Conservation (phyloP, 1,284 basidiomycete genomes). For the Marasmius sp. region DNA sequence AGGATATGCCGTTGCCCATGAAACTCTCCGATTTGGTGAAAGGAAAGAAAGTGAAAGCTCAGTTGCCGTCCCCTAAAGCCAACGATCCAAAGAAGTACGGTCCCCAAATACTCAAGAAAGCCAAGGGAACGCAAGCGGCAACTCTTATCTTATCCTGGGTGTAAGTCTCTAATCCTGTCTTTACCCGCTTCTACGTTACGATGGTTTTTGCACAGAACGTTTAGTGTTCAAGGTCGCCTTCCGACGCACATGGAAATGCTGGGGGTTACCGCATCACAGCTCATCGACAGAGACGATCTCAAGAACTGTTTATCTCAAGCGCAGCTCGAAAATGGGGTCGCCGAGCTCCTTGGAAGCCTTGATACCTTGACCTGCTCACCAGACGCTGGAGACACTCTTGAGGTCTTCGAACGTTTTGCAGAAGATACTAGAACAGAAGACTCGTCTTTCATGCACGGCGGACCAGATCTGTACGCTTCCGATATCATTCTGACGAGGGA, state of each 20-base stretch:
- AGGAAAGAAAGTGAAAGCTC: slow-evolving; percentile 7
- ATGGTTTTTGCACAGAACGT: slow-evolving; percentile 30
- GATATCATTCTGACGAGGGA: slow-evolving; percentile 21
- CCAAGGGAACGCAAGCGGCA: slow-evolving; percentile 59
- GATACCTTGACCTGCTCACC: not conserved
- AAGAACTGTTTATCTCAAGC: slow-evolving; percentile 5
- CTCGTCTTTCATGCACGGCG: slow-evolving; percentile 7
- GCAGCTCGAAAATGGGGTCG: slow-evolving; percentile 20
- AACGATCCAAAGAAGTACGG: not conserved
- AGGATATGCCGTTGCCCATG: slow-evolving; percentile 33
- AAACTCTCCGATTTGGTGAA: slow-evolving; percentile 31
- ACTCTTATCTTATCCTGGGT: slow-evolving; percentile 68
- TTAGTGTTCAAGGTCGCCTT: slow-evolving; percentile 36
- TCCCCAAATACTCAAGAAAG: slow-evolving; percentile 45
- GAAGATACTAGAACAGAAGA: not conserved
- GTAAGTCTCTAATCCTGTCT: slow-evolving; percentile 35
- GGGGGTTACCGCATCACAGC: slow-evolving; percentile 26
- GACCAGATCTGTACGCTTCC: slow-evolving; percentile 15
- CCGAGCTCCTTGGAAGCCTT: slow-evolving; percentile 14
- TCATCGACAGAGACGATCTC: slow-evolving; percentile 21
- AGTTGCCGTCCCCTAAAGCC: not conserved
- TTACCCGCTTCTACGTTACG: slow-evolving; percentile 13
- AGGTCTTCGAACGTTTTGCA: slow-evolving; percentile 5
- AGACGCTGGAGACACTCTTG: not conserved
- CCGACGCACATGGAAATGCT: slow-evolving; percentile 7